Base-by-base conservation (phyloP, 2,329 filamentous ascomycete genomes). In the Coleophoma cylindrospora region DNA sequence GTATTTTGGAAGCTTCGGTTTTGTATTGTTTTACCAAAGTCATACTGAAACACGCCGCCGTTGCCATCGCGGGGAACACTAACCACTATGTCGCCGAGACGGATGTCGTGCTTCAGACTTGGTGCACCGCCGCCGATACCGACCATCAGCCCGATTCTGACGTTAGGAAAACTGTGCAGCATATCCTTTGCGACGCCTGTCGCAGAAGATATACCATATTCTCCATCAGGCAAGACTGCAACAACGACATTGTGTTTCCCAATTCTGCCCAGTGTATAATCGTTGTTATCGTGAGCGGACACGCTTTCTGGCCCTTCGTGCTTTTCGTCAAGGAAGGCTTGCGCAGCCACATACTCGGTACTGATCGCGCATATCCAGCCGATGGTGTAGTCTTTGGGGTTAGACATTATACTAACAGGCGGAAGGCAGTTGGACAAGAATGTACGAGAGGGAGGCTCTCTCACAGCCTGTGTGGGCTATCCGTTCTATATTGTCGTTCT, bases 171-270 rank as follows among this genome's bases (percentile, higher is more conserved):
- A 40, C 45, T 61, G 14, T 15, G 34, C n/a, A 50, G 17, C 51
- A 61, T 47, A 15, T 57, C 15, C 21, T 12, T 56, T 33, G 50
- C 54, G 3, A 52, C 60, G 11, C 14, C 50, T 32, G 62, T 52
- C 11, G 61, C 61, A 40, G 55, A 49, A 5, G 40, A 27, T 6
- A 40, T 53, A 3, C 59, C 61, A 27, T 61, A 59, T 36, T 58
- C 53, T 5, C 57, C 55, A 5, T 47, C 51, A 3, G 61, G 60
- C 13, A 61, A 40, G 19, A 54, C 52, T 2, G 60, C 62, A 21
- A 70, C 56, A 13, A 68, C 63, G 19, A 69, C 60, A 47, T 66
- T 65, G 45, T 69, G 66, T 5, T 50, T 48, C 11, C 57, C 56
- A 40, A 69, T 63, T 12, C 51, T 53, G 12, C 66, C 64, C 1